phyloP scores from a whole-genome alignment of 1,284 basidiomycete species.

The Schizophyllum commune region DNA sequence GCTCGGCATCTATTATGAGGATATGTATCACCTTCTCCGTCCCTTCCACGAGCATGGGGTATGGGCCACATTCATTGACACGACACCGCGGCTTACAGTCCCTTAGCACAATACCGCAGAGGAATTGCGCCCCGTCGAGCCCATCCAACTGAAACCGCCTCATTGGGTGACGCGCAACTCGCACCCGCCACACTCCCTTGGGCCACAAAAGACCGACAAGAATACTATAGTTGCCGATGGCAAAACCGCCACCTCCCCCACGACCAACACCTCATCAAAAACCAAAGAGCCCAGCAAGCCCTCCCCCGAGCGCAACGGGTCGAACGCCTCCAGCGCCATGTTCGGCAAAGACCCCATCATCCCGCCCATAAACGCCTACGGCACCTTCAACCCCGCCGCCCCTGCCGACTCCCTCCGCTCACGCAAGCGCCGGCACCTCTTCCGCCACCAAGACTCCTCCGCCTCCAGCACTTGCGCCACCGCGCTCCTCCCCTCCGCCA shows the following conservation, averaged over 20 bases:
- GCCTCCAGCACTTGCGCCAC: constrained; percentile 17
- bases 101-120: constrained; percentile 25
- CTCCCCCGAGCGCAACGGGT: no score
- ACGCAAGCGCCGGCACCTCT: constrained; percentile 7
- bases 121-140: constrained; percentile 2
- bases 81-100: background rate
- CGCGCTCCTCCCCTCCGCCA: constrained; percentile 23
- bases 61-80: background rate
- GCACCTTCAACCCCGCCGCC: constrained; percentile 29
- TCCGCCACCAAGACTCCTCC: constrained; percentile 16
- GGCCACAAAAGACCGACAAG: constrained; percentile 11
- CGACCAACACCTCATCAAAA: constrained; percentile 12
- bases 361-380: constrained; percentile 42
- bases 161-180: background rate
- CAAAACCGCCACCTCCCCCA: constrained; percentile 9
- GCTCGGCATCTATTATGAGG: constrained; percentile 51
- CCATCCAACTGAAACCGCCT: background rate
- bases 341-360: constrained; percentile 17
- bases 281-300: no score
- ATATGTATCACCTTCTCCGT: constrained; percentile 41
- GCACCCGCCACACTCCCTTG: background rate
- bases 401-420: constrained; percentile 13
- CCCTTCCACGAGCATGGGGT: constrained; percentile 32
- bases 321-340: constrained; percentile 2
- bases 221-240: background rate